Evolutionary conservation across 768 basidiomycete genomes (phyloP).

Genomic region (Postia placenta): DNA sequence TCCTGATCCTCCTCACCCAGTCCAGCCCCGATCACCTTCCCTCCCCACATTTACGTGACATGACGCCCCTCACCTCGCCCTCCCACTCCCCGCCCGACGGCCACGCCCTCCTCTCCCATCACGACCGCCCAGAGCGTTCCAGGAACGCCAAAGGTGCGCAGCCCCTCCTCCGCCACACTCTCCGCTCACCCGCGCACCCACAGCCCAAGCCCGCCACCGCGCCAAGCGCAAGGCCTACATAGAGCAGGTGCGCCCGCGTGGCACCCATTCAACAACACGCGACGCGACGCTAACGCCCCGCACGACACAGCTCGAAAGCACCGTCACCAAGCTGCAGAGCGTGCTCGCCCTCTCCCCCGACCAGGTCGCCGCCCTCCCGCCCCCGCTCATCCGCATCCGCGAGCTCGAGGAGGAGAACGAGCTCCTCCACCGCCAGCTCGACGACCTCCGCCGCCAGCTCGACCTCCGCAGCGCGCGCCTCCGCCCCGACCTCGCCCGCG

Average conservation of each 20-base stretch:
- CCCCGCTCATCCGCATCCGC: constrained; percentile 67
- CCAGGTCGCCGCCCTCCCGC: constrained; percentile 66
- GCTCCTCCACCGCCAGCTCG: constrained; percentile 64
- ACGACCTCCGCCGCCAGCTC: constrained; percentile 65
- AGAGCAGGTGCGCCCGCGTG: constrained; percentile 75
- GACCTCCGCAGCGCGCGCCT: constrained; percentile 21
- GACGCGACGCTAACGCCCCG: constrained; percentile 7
- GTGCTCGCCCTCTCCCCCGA: constrained; percentile 69
- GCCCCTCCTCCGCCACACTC: not conserved
- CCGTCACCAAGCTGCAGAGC: constrained; percentile 78
- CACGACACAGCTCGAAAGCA: constrained; percentile 72
- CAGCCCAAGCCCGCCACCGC: constrained; percentile 81
- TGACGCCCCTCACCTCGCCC: constrained; percentile 14
- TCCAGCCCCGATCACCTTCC: constrained; percentile 22
- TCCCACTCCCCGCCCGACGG: constrained; percentile 9
- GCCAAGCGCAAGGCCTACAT: constrained; percentile 93
- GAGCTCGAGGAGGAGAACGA: constrained; percentile 81
- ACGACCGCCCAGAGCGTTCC: constrained; percentile 17
- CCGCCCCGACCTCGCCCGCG: constrained; percentile 16
- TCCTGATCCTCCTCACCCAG: constrained; percentile 13
- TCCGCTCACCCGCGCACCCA: not conserved
- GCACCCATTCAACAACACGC: no score
- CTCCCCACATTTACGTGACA: constrained; percentile 18
- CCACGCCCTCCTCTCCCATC: constrained; percentile 1
- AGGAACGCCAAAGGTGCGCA: constrained; percentile 22